phyloP scores from a whole-genome alignment of 192 early-diverging fungal genomes.

The Dissophora ornata region DNA sequence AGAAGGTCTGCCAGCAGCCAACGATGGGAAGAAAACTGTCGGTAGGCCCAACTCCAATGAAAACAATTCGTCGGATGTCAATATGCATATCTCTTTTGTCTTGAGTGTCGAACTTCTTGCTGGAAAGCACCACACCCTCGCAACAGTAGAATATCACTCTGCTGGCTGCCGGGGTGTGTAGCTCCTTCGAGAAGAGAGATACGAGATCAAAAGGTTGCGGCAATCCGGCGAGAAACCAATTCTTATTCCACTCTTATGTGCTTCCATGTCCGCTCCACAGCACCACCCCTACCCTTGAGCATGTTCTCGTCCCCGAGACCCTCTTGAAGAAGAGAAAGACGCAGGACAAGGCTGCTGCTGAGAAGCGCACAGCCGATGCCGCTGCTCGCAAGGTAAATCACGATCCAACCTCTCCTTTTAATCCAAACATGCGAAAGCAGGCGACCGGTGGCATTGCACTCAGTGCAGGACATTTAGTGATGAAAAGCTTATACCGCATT shows the following conservation, averaged over 20 bases:
- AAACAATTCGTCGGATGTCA: constrained; percentile 64
- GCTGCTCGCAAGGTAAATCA: constrained; percentile 62
- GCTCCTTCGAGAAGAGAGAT: constrained; percentile 7
- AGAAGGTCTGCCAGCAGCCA: neutral
- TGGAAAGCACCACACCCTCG: no score
- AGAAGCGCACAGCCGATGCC: constrained; percentile 63
- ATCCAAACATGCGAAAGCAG: no score
- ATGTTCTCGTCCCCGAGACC: constrained; percentile 87
- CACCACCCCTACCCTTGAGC: constrained; percentile 69
- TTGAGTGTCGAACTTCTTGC: no score
- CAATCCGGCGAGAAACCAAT: constrained; percentile 41
- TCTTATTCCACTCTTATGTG: constrained; percentile 7
- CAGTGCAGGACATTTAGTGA: constrained; percentile 22
- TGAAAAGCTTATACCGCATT: constrained; percentile 34
- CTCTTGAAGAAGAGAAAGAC: constrained; percentile 88
- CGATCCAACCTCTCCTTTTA: no score
- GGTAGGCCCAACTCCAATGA: constrained; percentile 52
- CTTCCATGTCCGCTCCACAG: no score
- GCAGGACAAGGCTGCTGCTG: constrained; percentile 77
- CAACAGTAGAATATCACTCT: no score
- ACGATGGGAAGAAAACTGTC: constrained; percentile 11
- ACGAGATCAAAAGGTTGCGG: constrained; percentile 11
- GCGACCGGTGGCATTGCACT: neutral
- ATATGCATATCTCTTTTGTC: constrained; percentile 12
- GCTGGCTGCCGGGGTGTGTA: no score